phyloP scores from a whole-genome alignment of 306 rosid genomes.

The Bauhinia variegata region DNA sequence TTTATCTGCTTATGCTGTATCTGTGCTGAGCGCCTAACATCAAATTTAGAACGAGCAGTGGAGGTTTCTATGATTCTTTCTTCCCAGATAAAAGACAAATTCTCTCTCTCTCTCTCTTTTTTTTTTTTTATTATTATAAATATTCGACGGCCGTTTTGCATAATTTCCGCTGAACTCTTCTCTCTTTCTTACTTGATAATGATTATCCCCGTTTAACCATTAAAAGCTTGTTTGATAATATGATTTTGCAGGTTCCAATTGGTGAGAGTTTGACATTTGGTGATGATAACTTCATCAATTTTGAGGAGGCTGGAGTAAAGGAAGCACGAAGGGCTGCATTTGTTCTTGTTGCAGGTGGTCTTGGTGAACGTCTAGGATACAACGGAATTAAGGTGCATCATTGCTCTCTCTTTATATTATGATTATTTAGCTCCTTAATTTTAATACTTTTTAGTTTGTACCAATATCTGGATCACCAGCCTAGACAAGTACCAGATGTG shows the following conservation, averaged over 20 bases:
- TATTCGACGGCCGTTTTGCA: background rate
- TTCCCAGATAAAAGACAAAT: too few species aligned
- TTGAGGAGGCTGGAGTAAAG: slow-evolving; percentile 78
- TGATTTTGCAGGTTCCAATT: slow-evolving; percentile 76
- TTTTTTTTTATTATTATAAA: too few species aligned
- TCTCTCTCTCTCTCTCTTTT: too few species aligned
- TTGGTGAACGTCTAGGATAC: slow-evolving; percentile 96
- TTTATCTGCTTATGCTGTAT: background rate
- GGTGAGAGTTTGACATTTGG: slow-evolving; percentile 79
- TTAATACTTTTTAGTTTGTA: background rate
- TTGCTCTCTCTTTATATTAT: background rate
- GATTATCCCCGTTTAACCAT: background rate
- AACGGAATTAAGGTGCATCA: slow-evolving; percentile 82
- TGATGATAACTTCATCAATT: slow-evolving; percentile 67
- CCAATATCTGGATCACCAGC: background rate
- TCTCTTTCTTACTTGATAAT: background rate
- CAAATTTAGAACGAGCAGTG: too few species aligned
- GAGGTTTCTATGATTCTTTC: too few species aligned
- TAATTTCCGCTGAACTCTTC: background rate
- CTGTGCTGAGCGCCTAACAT: background rate
- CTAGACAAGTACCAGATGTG: background rate
- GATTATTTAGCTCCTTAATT: background rate
- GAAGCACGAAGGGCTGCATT: slow-evolving; percentile 82
- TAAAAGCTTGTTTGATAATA: background rate
- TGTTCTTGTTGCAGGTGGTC: slow-evolving; percentile 99